These are phyloP conservation scores for Glutinoglossum americanum DNA, from an alignment of 495 filamentous ascomycete genomes.

Conservation along the genomic window DNA sequence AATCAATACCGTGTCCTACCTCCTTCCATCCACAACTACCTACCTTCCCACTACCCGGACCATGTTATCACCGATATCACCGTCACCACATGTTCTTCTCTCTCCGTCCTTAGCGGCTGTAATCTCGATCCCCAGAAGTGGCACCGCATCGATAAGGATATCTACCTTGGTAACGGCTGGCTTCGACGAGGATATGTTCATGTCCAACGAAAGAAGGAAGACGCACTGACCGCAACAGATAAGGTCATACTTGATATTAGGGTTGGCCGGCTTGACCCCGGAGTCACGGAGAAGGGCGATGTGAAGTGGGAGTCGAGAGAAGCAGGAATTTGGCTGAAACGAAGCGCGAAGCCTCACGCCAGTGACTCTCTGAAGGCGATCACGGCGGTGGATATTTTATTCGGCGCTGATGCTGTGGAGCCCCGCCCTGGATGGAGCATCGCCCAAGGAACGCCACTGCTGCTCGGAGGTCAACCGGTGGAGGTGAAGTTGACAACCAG, in stretches of 20 bases:
- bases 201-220: conserved; percentile 70
- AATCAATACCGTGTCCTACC: conserved; percentile 63
- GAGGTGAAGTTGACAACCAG: conserved; percentile 54
- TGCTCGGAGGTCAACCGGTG: conserved; percentile 35
- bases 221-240: conserved; percentile 53
- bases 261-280: conserved; percentile 57
- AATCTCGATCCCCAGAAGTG: conserved; percentile 53
- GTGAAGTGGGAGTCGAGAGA: conserved; percentile 61
- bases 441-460: conserved; percentile 41
- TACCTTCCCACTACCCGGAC: conserved; percentile 63
- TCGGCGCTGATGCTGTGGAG: conserved; percentile 84
- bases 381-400: conserved; percentile 75
- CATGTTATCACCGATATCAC: conserved; percentile 76
- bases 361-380: conserved; percentile 59
- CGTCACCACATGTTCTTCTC: conserved; percentile 45
- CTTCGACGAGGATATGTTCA: conserved; percentile 64
- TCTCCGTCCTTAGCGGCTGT: conserved; percentile 63
- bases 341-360: conserved; percentile 50
- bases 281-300: conserved; percentile 28
- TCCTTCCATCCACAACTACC: conserved; percentile 56
- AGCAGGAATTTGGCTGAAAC: conserved; percentile 71
- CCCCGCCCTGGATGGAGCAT: conserved; percentile 66
- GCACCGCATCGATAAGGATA: conserved; percentile 79
- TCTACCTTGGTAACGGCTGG: conserved; percentile 56
- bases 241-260: conserved; percentile 67